phyloP scores from a whole-genome alignment of 768 basidiomycete genomes.

The Lentinula raphanica region DNA sequence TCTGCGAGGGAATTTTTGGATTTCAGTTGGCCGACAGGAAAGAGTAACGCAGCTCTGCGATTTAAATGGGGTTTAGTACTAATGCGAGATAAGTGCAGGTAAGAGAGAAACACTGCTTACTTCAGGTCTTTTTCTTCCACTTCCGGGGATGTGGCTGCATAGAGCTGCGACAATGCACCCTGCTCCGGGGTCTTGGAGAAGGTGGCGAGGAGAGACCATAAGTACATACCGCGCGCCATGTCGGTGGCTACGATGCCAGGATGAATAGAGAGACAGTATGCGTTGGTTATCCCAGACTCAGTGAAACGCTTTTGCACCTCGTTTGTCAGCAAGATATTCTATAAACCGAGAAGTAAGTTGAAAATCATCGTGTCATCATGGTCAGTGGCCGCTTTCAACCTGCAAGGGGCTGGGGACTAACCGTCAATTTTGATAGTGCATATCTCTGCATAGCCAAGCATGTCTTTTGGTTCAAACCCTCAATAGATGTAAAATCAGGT shows the following conservation, averaged over 20 bases:
- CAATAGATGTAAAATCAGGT: not conserved
- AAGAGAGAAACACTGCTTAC: not conserved
- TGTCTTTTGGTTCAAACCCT: not conserved
- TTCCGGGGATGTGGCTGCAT: slow-evolving; percentile 19
- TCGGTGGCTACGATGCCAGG: slow-evolving; percentile 3
- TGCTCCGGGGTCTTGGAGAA: not conserved
- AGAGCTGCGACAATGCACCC: slow-evolving; percentile 18
- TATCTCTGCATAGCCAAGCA: not conserved
- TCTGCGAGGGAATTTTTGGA: not conserved
- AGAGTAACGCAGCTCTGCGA: slow-evolving; percentile 7
- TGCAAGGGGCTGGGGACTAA: too few relatives aligned
- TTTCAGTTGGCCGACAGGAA: not conserved
- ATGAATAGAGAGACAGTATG: slow-evolving; percentile 9
- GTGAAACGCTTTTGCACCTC: slow-evolving; percentile 5
- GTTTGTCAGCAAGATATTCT: slow-evolving; percentile 9
- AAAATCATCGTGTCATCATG: too few relatives aligned
- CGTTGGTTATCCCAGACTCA: slow-evolving; percentile 2
- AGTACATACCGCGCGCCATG: not conserved
- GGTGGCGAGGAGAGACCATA: not conserved
- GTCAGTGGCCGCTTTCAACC: too few relatives aligned
- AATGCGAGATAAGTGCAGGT: too few relatives aligned
- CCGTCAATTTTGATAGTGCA: slow-evolving; percentile 1
- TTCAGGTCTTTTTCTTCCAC: slow-evolving; percentile 8
- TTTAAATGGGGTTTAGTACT: not conserved
- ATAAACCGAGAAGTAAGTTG: not conserved